Conservation (phyloP, 2,329 filamentous ascomycete genomes). For the Aotearoamyces nothofagi region DNA sequence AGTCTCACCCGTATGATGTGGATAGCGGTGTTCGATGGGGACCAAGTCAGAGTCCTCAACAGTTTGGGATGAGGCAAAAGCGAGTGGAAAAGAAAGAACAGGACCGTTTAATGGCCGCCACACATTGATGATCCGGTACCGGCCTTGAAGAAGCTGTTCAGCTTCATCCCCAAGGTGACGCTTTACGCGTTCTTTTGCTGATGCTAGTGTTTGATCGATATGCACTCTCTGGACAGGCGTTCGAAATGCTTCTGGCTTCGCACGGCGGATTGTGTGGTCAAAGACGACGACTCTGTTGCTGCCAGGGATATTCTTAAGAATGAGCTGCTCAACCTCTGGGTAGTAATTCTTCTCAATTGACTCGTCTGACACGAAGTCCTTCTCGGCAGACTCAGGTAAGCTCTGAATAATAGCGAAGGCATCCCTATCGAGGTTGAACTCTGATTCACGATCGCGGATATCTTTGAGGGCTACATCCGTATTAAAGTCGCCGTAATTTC, state of each 20-base stretch:
- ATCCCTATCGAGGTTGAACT: conserved; percentile 55
- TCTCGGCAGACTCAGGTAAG: conserved; percentile 39
- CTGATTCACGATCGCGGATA: conserved; percentile 52
- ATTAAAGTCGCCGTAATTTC: conserved; percentile 16
- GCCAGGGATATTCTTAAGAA: conserved; percentile 53
- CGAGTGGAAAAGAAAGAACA: conserved; percentile 16
- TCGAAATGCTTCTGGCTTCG: conserved; percentile 39
- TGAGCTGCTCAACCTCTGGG: conserved; percentile 61
- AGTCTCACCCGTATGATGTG: conserved; percentile 16
- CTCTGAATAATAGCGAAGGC: conserved; percentile 54
- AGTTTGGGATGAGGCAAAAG: conserved; percentile 15
- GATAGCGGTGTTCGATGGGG: conserved; percentile 19
- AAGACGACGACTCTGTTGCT: conserved; percentile 57
- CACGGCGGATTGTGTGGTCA: conserved; percentile 76
- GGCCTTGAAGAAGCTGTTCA: conserved; percentile 44
- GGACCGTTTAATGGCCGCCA: conserved; percentile 36
- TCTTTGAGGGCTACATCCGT: conserved; percentile 40
- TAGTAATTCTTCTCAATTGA: conserved; percentile 65
- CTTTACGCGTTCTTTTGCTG: conserved; percentile 51
- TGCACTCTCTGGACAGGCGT: conserved; percentile 60
- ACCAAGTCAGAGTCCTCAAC: conserved; percentile 17
- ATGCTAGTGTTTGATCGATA: conserved; percentile 64
- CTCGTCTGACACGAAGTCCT: conserved; percentile 51
- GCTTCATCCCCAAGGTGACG: conserved; percentile 54
- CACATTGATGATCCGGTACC: conserved; percentile 77